These are phyloP conservation scores for Proliferodiscus dingleyae DNA, from an alignment of 2,329 filamentous ascomycete species.

Conservation along the genomic window DNA sequence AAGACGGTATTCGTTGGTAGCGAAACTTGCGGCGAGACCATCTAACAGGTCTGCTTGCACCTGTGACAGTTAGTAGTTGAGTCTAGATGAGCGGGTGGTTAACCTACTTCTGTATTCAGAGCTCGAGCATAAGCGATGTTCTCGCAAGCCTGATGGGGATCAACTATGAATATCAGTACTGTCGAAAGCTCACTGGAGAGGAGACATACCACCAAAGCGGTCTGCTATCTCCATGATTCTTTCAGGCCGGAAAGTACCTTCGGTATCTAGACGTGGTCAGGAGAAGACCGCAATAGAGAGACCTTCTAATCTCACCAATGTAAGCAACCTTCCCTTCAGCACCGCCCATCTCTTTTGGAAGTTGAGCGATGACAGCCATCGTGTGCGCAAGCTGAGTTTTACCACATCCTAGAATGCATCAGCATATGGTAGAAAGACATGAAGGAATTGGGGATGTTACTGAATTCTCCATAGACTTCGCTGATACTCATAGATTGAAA, in stretches of 20 bases:
- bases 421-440: not conserved
- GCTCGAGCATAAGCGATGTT: conserved; percentile 64
- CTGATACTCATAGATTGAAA: conserved; percentile 69
- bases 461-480: conserved; percentile 57
- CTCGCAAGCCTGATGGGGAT: conserved; percentile 55
- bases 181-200: not conserved
- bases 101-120: conserved; percentile 53
- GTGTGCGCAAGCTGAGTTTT: conserved; percentile 68
- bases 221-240: conserved; percentile 63
- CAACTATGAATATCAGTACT: conserved; percentile 35
- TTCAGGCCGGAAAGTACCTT: conserved; percentile 63
- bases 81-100: not conserved
- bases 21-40: conserved; percentile 55
- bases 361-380: conserved; percentile 58
- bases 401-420: conserved; percentile 44
- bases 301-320: conserved; percentile 45
- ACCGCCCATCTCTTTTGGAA: conserved; percentile 57
- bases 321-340: conserved; percentile 66
- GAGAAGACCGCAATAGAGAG: not conserved
- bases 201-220: conserved; percentile 47
- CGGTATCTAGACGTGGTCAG: conserved; percentile 40
- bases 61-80: conserved; percentile 27
- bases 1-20: conserved; percentile 58
- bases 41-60: conserved; percentile 57
- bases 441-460: conserved; percentile 25